Base-by-base conservation (phyloP, 768 basidiomycete genomes). In the Gymnopilus dilepis region DNA sequence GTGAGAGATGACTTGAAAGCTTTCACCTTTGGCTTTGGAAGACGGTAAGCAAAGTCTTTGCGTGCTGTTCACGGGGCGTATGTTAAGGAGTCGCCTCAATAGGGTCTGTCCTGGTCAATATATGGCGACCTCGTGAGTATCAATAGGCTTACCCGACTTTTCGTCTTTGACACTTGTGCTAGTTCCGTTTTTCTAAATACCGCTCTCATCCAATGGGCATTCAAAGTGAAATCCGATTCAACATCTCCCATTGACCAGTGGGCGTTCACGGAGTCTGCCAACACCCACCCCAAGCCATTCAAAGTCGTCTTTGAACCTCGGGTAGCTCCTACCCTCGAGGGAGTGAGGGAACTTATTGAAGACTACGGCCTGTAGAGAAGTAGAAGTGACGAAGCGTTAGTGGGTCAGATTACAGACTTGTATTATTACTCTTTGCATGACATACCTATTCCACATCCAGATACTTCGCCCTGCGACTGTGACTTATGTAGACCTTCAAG, bases 21-120 rank as follows among this genome's bases (percentile, higher is more conserved):
- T 28, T 86, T 80, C 55, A 74, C 81, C 24, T 88, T 86, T 56
- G 86, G 87, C 1, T 87, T 86, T 56, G 86, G 86, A 13, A 71
- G 84, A 63, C 72, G 78, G 76, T 74, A 17, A 47, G 78, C 21
- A 1, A 11, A 5, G 3, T 21, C 31, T 9, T 0, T 41, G 11
- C 34, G 7, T 13, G 17, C 3, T 54, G 9, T 1, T 19, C 15
- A 5, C 12, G 22, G 21, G n/a, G 4, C 26, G 24, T 9, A 12
- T 5, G 8, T 22, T 33, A 8, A 33, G 30, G 15, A n/a, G 37
- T 13, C 48, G n/a, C 22, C 75, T 33, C 12, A 54, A 48, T 31
- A 84, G 88, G n/a, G 78, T 89, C 5, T 91, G 88, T 61, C 88
- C 87, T 0, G 88, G 88, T 0, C 83, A 84, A 65, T 81, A 88